Evolutionary conservation across 148 eudicot genomes (phyloP).

Genomic region (Oxyria digyna): DNA sequence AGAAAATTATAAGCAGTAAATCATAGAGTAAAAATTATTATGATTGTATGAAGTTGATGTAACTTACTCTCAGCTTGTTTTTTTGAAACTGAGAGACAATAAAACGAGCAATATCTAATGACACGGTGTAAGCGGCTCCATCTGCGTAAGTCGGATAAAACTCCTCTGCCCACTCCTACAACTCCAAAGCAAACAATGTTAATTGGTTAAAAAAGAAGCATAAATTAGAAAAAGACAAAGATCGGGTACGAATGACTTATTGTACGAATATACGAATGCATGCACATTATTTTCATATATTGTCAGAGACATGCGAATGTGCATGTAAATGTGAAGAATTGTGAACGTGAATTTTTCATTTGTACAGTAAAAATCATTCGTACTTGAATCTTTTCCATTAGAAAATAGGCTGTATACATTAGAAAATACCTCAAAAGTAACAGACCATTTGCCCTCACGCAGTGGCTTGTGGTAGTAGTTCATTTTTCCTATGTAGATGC

Average conservation of each 20-base stretch:
- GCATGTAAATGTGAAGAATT: too few relatives aligned
- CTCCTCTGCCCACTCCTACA: constrained; percentile 95
- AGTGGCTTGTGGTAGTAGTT: constrained; percentile 75
- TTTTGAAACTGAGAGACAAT: constrained; percentile 64
- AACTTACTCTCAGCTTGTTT: constrained; percentile 54
- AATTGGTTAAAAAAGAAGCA: background rate
- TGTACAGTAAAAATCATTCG: too few relatives aligned
- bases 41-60: background rate
- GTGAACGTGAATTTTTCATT: too few relatives aligned
- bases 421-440: constrained; percentile 94
- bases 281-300: too few relatives aligned
- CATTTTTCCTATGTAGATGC: constrained; percentile 80
- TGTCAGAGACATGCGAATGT: too few relatives aligned
- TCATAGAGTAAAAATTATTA: background rate
- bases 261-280: too few relatives aligned
- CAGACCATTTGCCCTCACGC: constrained; percentile 97
- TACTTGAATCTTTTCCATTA: background rate
- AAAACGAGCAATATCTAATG: constrained; percentile 67
- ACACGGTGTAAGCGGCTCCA: constrained; percentile 90
- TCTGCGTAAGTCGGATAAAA: constrained; percentile 88
- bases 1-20: background rate
- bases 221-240: background rate
- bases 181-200: constrained; percentile 3
- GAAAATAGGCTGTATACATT: background rate
- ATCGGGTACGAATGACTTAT: too few relatives aligned